A percentile compares a stretch with the other conserved stretches of the same genome.
These are phyloP conservation scores for Phytopythium boreale DNA, from an alignment of 352 stramenopile genomes.

Conservation along the genomic window DNA sequence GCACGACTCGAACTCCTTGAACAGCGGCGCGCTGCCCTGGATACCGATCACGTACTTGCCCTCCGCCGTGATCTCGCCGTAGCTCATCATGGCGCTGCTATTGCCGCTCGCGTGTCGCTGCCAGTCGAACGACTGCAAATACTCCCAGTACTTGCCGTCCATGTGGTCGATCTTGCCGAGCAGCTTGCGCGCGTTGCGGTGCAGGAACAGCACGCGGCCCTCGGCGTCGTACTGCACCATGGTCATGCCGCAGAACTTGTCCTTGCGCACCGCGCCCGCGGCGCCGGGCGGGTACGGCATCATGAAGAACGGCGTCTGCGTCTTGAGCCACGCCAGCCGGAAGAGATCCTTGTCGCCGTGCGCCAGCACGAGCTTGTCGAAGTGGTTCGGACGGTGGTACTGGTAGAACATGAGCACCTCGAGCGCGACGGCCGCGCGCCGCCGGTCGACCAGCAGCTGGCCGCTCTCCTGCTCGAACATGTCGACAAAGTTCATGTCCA, in stretches of 20 bases:
- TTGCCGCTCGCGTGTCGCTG: not conserved
- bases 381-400: conserved; percentile 55
- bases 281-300: conserved; percentile 44
- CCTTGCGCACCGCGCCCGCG: conserved; percentile 32
- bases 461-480: conserved; percentile 84
- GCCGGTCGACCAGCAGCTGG: conserved; percentile 65
- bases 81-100: conserved; percentile 24
- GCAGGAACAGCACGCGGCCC: conserved; percentile 60
- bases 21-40: conserved; percentile 33
- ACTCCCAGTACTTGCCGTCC: conserved; percentile 39
- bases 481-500: conserved; percentile 57
- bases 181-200: conserved; percentile 75
- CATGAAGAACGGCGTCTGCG: conserved; percentile 56
- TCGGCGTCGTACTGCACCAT: conserved; percentile 69
- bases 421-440: conserved; percentile 29
- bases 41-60: conserved; percentile 43
- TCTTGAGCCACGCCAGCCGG: conserved; percentile 76
- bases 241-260: conserved; percentile 64
- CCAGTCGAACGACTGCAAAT: conserved; percentile 46
- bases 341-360: conserved; percentile 83
- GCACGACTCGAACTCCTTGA: conserved; percentile 50
- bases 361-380: conserved; percentile 55
- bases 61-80: conserved; percentile 32
- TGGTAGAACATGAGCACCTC: conserved; percentile 63
- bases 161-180: conserved; percentile 40